Base-by-base conservation (phyloP, 805 yeast species). In the Yamadazyma scolyti region DNA sequence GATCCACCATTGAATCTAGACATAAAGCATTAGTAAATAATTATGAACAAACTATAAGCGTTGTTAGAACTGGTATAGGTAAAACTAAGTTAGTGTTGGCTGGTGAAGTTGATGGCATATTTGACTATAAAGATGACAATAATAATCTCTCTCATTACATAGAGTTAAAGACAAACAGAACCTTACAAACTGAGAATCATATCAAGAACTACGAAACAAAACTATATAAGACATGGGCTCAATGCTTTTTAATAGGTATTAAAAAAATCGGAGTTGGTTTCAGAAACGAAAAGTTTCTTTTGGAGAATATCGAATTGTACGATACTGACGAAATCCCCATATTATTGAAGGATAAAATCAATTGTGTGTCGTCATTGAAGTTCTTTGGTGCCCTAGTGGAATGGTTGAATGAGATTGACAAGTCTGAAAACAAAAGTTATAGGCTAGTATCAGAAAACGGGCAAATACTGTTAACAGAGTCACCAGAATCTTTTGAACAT, bases 31-130 rank as follows among this genome's bases (percentile, higher is more conserved):
- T 65, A 1, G 88, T 84, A 6, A 78, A 73, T 48, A 82, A 78
- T 49, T 77, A 77, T 28, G 87, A 80, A 46, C 95, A 90, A 57
- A 88, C 77, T 50, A 65, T 82, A 27, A 71, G 86, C 1, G 81
- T 90, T n/a, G 89, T 89, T 5, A 72, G 74, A 44, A 81, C 96
- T 0, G 94, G 95, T 2, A 77, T 90, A 10, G 96, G 96, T 6
- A 71, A 70, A 27, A 71, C 77, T 12, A 75, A 73, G 40, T 57
- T 87, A 25, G 54, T 85, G 5, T 55, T 88, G 26, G 95, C 88
- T 1, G 96, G 96, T 2, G 97, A 93, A 59, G 85, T 90, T 13
- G 97, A 90, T 56, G 82, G 96, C 53, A 81, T 82, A 8, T 82
- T 80, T 72, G 96, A 88, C 53, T 86, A 75, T 47, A 73, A 79